Base-by-base conservation (phyloP, 495 filamentous ascomycete species). In the Neurospora pannonica region DNA sequence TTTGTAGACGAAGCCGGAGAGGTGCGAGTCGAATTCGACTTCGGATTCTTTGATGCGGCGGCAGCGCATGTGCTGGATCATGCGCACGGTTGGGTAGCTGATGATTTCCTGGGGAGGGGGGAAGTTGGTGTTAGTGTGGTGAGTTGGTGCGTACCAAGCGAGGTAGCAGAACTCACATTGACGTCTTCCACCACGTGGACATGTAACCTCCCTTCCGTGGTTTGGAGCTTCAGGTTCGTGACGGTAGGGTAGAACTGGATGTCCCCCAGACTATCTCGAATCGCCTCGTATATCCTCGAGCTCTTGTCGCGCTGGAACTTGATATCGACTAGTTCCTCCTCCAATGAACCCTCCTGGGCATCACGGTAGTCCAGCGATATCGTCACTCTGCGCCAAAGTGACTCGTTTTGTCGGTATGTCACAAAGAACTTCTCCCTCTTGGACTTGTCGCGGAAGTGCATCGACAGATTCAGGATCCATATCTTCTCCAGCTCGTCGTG, bases 181-280 rank as follows among this genome's bases (percentile, higher is more conserved):
- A 94, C 88, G 82, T 99, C 96, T 81, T 98, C 96, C n/a, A 95
- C 97, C 69, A 99, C 96, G 81, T 98, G 96, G 28, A 99, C 94
- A 83, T 99, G 96, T 70, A 99, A 85, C 70, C 94, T 89, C 36
- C 94, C 94, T 62, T 97, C 93, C 46, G 89, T 91, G 2, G 96
- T 99, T 81, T 97, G 90, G 19, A 99, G 86, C 81, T 97, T 98
- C 67, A 99, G 87, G 79, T 99, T 99, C 24, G 97, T 99, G 38
- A 98, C 96, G 7, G 93, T 97, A 74, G 94, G 88, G 82, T 97
- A 98, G 81, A 97, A 99, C 78, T 97, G 92, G 60, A 99, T 98
- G 71, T 96, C 94, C 5, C 88, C 86, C 17, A 99, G 88, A 19
- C 94, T 97, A 73, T 97, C 94, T 36, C 94, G 93, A 77, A 99